Conservation (phyloP, 129 eudicot genomes). For the Escallonia rubra region DNA sequence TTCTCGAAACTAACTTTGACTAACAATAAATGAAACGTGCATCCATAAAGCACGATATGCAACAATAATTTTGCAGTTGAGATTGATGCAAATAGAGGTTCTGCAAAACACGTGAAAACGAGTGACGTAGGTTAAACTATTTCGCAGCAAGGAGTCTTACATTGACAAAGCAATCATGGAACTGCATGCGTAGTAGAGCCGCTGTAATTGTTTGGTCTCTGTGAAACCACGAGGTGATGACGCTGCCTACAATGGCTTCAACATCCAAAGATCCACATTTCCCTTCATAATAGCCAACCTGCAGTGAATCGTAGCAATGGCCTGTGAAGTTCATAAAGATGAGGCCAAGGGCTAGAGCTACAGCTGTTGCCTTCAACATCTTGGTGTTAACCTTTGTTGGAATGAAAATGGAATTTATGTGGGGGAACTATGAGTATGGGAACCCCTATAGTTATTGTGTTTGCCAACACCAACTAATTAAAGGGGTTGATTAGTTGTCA, state of each 20-base stretch:
- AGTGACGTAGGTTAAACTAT: neutral
- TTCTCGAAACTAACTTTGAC: neutral
- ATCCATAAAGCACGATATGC: neutral
- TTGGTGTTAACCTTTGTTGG: no score
- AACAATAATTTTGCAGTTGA: neutral
- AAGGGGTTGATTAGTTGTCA: no score
- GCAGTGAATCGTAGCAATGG: constrained; percentile 30
- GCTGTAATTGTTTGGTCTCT: constrained; percentile 40
- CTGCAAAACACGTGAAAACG: neutral
- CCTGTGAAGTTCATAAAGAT: constrained; percentile 3
- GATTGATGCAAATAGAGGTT: neutral
- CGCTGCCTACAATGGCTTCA: constrained; percentile 34
- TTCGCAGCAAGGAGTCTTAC: constrained; percentile 15
- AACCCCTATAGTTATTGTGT: no score
- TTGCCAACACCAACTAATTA: no score
- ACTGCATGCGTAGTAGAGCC: constrained; percentile 67
- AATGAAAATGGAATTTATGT: no score
- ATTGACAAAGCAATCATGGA: constrained; percentile 75
- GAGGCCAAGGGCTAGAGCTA: constrained; percentile 18
- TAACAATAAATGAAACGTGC: neutral
- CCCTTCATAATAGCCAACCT: constrained; percentile 45
- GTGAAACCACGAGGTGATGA: constrained; percentile 11
- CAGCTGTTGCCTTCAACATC: constrained; percentile 9
- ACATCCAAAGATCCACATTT: constrained; percentile 37
- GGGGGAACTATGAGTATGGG: no score